Conservation (phyloP, 1,139 yeast species). For the Suhomyces coccinellae region DNA sequence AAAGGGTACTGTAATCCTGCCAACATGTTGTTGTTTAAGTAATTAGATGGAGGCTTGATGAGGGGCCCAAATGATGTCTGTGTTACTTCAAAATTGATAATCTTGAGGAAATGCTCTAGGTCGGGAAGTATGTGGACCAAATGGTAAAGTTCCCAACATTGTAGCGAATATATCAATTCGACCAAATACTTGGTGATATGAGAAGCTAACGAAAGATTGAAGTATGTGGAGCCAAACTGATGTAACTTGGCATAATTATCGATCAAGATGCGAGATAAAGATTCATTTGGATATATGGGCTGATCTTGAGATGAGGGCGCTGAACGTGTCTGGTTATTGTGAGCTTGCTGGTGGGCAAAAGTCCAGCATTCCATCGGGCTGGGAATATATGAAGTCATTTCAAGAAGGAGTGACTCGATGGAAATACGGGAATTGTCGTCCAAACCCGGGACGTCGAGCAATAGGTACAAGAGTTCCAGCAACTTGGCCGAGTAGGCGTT, state of each 20-base stretch:
- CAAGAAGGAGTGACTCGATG: conserved; percentile 29
- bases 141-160: conserved; percentile 51
- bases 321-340: conserved; percentile 5
- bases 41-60: conserved; percentile 44
- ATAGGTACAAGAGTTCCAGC: conserved; percentile 29
- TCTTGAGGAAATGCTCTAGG: conserved; percentile 34
- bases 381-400: conserved; percentile 33
- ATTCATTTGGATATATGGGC: conserved; percentile 35
- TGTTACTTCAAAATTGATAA: conserved; percentile 38
- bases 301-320: background rate
- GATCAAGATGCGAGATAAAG: conserved; percentile 38
- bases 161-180: conserved; percentile 38
- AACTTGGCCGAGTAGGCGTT: conserved; percentile 30
- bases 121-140: conserved; percentile 36
- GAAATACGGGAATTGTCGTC: conserved; percentile 34
- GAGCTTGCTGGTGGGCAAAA: conserved; percentile 10
- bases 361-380: conserved; percentile 15
- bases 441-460: conserved; percentile 29
- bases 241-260: conserved; percentile 39
- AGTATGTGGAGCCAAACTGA: conserved; percentile 35
- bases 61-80: conserved; percentile 43
- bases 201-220: conserved; percentile 39
- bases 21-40: conserved; percentile 36
- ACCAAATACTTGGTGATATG: conserved; percentile 43
- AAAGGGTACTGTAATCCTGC: conserved; percentile 49